A percentile compares a stretch with the other conserved stretches of the same genome.
These are phyloP conservation scores for Rhytidhysteron rufulum DNA, from an alignment of 2,329 filamentous ascomycete genomes.

Conservation along the genomic window DNA sequence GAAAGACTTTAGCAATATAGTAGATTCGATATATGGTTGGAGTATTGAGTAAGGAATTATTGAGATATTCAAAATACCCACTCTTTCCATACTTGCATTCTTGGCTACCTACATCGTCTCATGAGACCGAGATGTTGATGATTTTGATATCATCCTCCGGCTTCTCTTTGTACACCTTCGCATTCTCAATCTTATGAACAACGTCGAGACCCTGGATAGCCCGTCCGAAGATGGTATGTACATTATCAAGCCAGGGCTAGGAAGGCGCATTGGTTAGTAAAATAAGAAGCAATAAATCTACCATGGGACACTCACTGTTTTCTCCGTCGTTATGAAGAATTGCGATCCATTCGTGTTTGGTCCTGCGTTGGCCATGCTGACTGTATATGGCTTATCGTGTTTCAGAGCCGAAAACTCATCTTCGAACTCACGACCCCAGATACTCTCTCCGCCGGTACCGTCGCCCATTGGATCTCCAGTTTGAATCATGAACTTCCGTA, in stretches of 20 bases:
- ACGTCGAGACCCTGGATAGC: conserved; percentile 90
- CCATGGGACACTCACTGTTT: conserved; percentile 63
- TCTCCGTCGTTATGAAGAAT: conserved; percentile 98
- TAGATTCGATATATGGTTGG: no score
- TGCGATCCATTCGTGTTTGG: conserved; percentile 94
- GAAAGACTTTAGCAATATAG: no score
- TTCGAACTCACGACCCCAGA: conserved; percentile 88
- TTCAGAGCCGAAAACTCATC: conserved; percentile 89
- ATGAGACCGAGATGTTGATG: conserved; percentile 65
- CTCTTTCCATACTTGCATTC: no score
- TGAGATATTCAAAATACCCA: no score
- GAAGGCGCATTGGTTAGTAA: conserved; percentile 19
- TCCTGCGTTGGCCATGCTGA: conserved; percentile 97
- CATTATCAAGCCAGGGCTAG: conserved; percentile 86
- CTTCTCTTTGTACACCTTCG: conserved; percentile 82
- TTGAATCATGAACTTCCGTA: conserved; percentile 98
- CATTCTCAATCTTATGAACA: conserved; percentile 92
- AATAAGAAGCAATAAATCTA: background rate
- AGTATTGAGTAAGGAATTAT: no score
- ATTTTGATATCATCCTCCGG: conserved; percentile 98
- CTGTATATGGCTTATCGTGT: conserved; percentile 93
- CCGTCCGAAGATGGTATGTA: conserved; percentile 93
- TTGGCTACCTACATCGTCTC: no score
- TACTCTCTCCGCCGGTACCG: conserved; percentile 84
- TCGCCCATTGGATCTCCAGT: conserved; percentile 82